phyloP scores from a whole-genome alignment of 1,139 yeast genomes.

The Pichia cactophila region DNA sequence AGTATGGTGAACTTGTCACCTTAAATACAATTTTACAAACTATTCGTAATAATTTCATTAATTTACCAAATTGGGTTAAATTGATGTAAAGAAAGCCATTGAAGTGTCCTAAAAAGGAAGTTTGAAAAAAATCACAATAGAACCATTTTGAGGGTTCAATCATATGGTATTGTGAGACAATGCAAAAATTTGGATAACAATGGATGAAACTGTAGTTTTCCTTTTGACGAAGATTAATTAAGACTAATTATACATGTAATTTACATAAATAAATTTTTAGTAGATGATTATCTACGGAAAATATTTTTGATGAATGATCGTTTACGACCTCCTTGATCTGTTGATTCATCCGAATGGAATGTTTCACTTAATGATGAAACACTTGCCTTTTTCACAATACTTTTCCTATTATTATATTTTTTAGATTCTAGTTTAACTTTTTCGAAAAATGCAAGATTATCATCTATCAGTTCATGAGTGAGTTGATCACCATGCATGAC shows the following conservation, averaged over 20 bases:
- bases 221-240: background rate
- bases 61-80: no score
- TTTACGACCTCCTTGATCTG: background rate
- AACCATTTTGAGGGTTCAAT: background rate
- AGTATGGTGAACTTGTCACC: background rate
- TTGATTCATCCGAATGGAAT: background rate
- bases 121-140: background rate
- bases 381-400: background rate
- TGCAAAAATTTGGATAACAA: background rate
- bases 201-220: background rate
- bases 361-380: background rate
- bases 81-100: background rate
- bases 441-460: background rate
- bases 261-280: background rate
- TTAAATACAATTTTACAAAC: background rate
- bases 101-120: background rate
- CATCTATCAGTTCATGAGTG: background rate
- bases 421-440: background rate
- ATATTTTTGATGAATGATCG: slow-evolving; percentile 1
- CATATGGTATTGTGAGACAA: background rate
- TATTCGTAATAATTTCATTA: no score
- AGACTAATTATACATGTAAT: background rate
- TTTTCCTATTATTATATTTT: background rate
- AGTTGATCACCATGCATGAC: slow-evolving; percentile 1
- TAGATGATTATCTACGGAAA: background rate